A percentile compares a stretch with the other conserved stretches of the same genome.
Conservation (phyloP, 805 yeast species). For the Candida cerambycidarum region DNA sequence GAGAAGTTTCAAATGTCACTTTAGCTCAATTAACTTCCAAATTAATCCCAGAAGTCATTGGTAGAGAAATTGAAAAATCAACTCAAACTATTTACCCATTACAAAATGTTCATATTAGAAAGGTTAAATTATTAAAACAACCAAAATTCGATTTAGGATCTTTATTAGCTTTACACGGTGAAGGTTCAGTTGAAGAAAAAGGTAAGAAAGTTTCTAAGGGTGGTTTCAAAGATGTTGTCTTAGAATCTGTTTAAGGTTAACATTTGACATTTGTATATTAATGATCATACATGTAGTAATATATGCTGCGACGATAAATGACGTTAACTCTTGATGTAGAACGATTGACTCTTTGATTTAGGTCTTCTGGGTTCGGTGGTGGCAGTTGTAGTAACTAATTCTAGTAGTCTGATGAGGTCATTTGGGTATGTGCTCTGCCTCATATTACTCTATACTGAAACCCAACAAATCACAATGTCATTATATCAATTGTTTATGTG, state of each 20-base stretch:
- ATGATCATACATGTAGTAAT: constrained; percentile 6
- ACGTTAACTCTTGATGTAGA: too few species aligned
- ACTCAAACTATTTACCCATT: constrained; percentile 94
- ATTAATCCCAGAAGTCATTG: constrained; percentile 98
- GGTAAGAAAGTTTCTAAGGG: constrained; percentile 92
- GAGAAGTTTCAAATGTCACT: constrained; percentile 93
- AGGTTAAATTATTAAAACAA: constrained; percentile 97
- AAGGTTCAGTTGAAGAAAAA: constrained; percentile 84
- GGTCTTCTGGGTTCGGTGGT: too few species aligned
- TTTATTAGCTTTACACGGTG: constrained; percentile 96
- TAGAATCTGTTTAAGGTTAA: constrained; percentile 90
- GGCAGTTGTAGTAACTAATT: too few species aligned
- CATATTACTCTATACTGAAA: too few species aligned
- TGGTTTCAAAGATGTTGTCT: constrained; percentile 98
- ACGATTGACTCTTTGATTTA: too few species aligned
- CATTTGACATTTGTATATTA: constrained; percentile 4
- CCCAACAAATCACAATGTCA: too few species aligned
- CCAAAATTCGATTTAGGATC: constrained; percentile 98
- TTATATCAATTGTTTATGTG: too few species aligned
- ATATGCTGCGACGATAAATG: constrained; percentile 1
- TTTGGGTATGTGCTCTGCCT: too few species aligned
- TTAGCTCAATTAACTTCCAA: constrained; percentile 95
- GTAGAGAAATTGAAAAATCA: constrained; percentile 97
- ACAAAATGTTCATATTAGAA: constrained; percentile 98
- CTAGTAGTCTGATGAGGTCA: too few species aligned